These are phyloP conservation scores for Arxiozyma telluris DNA, from an alignment of 1,139 yeast genomes.

Conservation along the genomic window DNA sequence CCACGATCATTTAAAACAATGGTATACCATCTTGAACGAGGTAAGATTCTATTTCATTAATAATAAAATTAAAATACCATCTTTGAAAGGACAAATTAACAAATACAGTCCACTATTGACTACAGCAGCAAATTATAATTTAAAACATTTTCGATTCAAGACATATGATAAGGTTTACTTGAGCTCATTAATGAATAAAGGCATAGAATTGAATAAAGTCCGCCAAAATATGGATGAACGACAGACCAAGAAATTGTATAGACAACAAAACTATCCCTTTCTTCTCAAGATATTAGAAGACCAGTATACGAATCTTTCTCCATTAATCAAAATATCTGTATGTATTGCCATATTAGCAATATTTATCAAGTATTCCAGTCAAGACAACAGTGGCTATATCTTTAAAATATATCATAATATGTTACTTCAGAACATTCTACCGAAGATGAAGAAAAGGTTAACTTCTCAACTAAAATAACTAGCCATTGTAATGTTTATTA, in stretches of 20 bases:
- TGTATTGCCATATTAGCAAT: background rate
- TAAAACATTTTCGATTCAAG: background rate
- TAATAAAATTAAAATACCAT: background rate
- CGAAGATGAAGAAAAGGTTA: background rate
- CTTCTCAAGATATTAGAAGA: background rate
- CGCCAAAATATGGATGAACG: conserved; percentile 2
- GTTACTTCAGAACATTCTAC: background rate
- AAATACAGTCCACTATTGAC: conserved; percentile 21
- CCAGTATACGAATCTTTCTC: background rate
- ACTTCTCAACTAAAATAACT: background rate
- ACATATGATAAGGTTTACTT: conserved; percentile 7
- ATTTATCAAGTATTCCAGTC: background rate
- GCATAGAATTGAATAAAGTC: conserved; percentile 9
- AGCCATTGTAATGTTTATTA: too few species aligned
- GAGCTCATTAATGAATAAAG: conserved; percentile 10
- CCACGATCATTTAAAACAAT: background rate
- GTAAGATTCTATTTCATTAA: conserved; percentile 1
- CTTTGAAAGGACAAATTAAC: conserved; percentile 11
- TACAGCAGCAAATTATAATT: conserved; percentile 10
- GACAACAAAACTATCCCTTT: background rate
- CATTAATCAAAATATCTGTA: background rate
- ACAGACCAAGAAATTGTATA: background rate
- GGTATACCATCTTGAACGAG: background rate
- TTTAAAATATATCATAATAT: background rate
- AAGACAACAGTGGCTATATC: background rate